Base-by-base conservation (phyloP, 495 filamentous ascomycete species). In the Amniculicola lignicola region DNA sequence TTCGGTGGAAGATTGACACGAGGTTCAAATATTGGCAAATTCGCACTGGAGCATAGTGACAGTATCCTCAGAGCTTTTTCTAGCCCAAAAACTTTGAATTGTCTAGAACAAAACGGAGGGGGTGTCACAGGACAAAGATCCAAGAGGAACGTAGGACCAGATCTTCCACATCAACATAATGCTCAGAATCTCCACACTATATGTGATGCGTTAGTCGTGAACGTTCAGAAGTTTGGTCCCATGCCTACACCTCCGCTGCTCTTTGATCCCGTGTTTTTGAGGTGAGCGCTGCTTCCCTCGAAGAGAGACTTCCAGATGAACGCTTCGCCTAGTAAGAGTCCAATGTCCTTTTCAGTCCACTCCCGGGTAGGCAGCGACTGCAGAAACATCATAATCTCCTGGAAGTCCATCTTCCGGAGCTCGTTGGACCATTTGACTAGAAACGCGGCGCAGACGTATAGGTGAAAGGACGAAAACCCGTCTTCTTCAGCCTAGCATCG, bases 371-470 rank as follows among this genome's bases (percentile, higher is more conserved):
- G 93, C 54, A 97, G 72, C 28, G 91, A 87, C 74, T 98, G 93
- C 23, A 98, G 75, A 65, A 97, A 98, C 92, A 97, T 97, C 93
- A 98, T 97, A 50, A 95, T 83, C 68, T 96, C 92, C 77, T 96
- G 78, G 24, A 66, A 98, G 69, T 98, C 93, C 93, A 96, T 97
- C 71, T 94, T 95, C 25, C 89, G 81, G 35, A 98, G 79, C 66
- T 90, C 87, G 61, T 93, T 87, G 12, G 92, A 91, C 93, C 93
- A 98, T 70, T 97, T 96, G 25, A 97, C 93, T n/a, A 98, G 77
- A 67, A 98, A 97, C 40, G 93, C 93, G 47, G 93, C 93, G 69
- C 93, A 98, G 25, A 98, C 93, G 70, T 98, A 98, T 51, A 98
- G 79, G 67, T 98, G 93, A 70, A 98, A 98, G 57, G 92, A 86